Percentiles rank a stretch among this genome's conserved stretches.
Evolutionary conservation across 768 basidiomycete genomes (phyloP).

Genomic region (Tricholoma terreum): DNA sequence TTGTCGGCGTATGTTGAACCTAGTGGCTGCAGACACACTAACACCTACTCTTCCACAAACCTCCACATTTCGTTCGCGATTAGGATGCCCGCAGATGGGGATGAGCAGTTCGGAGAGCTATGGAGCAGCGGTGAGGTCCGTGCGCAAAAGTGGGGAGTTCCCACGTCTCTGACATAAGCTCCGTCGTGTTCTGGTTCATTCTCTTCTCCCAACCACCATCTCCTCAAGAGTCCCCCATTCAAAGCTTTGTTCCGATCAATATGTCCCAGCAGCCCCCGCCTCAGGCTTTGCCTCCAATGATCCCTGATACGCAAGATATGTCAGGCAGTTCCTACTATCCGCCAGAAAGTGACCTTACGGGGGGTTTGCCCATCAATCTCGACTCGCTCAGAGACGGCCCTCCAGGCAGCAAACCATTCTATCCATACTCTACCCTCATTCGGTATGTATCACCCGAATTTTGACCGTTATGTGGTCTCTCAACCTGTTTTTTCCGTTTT

Average conservation of each 20-base stretch:
- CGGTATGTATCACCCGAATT: constrained; percentile 53
- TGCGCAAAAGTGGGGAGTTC: constrained; percentile 53
- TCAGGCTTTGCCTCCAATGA: constrained; percentile 62
- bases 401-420: constrained; percentile 86
- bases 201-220: constrained; percentile 44
- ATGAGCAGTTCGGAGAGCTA: constrained; percentile 14
- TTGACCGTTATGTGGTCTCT: constrained; percentile 3
- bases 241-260: constrained; percentile 16
- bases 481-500: constrained; percentile 9
- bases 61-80: constrained; percentile 6
- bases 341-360: constrained; percentile 73
- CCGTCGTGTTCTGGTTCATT: constrained; percentile 41
- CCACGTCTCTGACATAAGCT: constrained; percentile 58
- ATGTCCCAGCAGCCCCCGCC: constrained; percentile 55
- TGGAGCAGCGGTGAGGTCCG: constrained; percentile 43
- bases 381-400: constrained; percentile 85
- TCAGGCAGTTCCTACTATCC: constrained; percentile 69
- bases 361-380: constrained; percentile 81
- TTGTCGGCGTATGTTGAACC: constrained; percentile 61
- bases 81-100: constrained; percentile 17
- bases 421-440: constrained; percentile 88
- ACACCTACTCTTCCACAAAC: constrained; percentile 31
- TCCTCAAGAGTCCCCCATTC: constrained; percentile 36
- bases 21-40: constrained; percentile 50
- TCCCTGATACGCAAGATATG: constrained; percentile 58